Base-by-base conservation (phyloP, 495 filamentous ascomycete species). In the Penicillium coffeae region DNA sequence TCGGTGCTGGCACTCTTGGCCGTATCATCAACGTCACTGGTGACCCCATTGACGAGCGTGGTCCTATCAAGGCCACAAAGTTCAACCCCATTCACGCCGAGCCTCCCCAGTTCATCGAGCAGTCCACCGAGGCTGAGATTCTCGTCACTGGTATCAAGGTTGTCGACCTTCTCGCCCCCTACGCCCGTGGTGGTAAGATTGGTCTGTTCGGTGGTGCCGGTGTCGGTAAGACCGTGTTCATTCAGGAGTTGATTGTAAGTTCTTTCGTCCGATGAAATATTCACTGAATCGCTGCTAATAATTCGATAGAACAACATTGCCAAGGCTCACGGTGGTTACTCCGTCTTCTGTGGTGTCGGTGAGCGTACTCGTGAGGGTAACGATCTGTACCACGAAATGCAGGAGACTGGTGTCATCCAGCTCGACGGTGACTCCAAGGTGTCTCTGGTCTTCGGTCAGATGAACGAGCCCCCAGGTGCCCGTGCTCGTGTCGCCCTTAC, bases 341-440 rank as follows among this genome's bases (percentile, higher is more conserved):
- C 93, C 57, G 94, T 98, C 65, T 98, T 98, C 86, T 95, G 89
- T 70, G 93, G 93, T 90, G 93, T 98, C 75, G 93, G 93, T 66
- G 93, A 98, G 87, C 93, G 93, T 81, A 98, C 93, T 66, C 93
- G 93, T 87, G 93, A 98, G 85, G 93, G 93, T 85, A 98, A 98
- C 85, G 93, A 98, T 86, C 78, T 98, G 83, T 98, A 98, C 87
- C 94, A 98, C 81, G 93, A 98, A 87, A 98, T 98, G 93, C 93
- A 98, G 82, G 91, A 98, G 81, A 98, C 93, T 66, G 84, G 85
- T 78, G 93, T 98, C 83, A 98, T 98, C 77, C 80, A 98, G 74
- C 89, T 98, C 53, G 93, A 98, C 55, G 93, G 93, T 76, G 90
- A 95, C 63, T 98, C 93, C 72, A 98, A 98, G 87, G 93, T 97